phyloP scores from a whole-genome alignment of 306 rosid species.

The Dicorynia guianensis region DNA sequence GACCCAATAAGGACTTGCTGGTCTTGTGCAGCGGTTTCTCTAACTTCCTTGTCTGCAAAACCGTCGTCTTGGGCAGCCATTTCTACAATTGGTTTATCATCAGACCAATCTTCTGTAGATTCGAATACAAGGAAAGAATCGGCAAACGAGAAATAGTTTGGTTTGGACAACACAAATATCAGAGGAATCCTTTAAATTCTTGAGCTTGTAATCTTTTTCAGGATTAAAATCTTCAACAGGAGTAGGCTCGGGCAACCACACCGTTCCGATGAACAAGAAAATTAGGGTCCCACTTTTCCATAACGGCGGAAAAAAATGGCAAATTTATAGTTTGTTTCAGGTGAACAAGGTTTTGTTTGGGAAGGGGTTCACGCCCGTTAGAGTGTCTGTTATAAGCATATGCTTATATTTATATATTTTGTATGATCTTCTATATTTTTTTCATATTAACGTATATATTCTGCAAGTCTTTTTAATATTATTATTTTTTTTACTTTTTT shows the following conservation, averaged over 20 bases:
- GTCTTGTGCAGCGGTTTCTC: no score
- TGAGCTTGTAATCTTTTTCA: slow-evolving; percentile 41
- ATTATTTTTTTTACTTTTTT: no score
- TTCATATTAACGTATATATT: no score
- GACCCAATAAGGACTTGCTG: no score
- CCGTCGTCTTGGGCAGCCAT: slow-evolving; percentile 43
- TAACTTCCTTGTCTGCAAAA: background rate
- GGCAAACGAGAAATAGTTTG: slow-evolving; percentile 48
- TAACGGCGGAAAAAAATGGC: slow-evolving; percentile 11
- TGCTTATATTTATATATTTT: no score
- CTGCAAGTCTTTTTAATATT: no score
- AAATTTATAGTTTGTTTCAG: slow-evolving; percentile 13
- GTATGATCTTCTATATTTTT: no score
- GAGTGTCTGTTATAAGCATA: no score
- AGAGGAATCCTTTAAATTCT: slow-evolving; percentile 37
- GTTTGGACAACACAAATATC: slow-evolving; percentile 40
- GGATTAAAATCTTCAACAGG: slow-evolving; percentile 24
- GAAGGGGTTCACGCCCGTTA: slow-evolving; percentile 20
- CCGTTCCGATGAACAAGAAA: slow-evolving; percentile 41
- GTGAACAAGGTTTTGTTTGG: slow-evolving; percentile 23
- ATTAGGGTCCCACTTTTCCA: slow-evolving; percentile 25
- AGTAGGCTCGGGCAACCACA: slow-evolving; percentile 36
- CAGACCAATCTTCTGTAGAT: slow-evolving; percentile 49
- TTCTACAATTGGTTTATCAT: slow-evolving; percentile 33
- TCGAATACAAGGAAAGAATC: slow-evolving; percentile 77